These are phyloP conservation scores for Pseudogymnoascus sp. DNA, from an alignment of 2,329 filamentous ascomycete genomes.

Conservation along the genomic window DNA sequence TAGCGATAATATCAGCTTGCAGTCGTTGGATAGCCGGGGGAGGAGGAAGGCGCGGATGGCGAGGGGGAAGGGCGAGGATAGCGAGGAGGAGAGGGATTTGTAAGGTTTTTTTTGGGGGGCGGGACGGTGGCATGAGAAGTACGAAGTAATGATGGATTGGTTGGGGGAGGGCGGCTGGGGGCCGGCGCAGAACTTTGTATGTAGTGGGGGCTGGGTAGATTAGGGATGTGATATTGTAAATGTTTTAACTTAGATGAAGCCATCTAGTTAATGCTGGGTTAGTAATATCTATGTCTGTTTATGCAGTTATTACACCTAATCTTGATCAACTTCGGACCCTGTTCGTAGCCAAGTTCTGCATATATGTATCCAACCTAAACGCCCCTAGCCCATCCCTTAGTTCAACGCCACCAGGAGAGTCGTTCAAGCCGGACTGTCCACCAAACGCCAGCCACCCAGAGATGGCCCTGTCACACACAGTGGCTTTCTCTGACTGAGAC, in stretches of 20 bases:
- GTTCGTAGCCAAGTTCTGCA: neutral
- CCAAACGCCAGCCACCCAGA: neutral
- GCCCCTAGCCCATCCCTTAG: neutral
- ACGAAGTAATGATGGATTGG: neutral
- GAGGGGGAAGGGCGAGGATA: conserved; percentile 4
- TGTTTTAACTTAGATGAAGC: conserved; percentile 1
- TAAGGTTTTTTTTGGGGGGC: neutral
- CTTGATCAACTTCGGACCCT: neutral
- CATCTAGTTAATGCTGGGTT: neutral
- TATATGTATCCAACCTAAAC: neutral
- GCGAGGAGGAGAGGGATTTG: conserved; percentile 6
- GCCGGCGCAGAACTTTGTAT: neutral
- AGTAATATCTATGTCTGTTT: neutral
- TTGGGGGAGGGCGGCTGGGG: neutral
- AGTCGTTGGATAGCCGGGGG: conserved; percentile 53
- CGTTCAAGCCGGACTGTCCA: neutral
- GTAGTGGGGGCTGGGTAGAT: neutral
- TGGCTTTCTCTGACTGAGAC: neutral
- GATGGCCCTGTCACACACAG: neutral
- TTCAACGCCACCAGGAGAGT: neutral
- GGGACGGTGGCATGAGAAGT: neutral
- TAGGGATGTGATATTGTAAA: neutral
- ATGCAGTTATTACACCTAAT: neutral
- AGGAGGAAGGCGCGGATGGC: conserved; percentile 35
- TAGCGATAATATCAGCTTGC: conserved; percentile 48